Evolutionary conservation across 2,329 filamentous ascomycete genomes (phyloP).

Genomic region (Elsinoe fawcettii): DNA sequence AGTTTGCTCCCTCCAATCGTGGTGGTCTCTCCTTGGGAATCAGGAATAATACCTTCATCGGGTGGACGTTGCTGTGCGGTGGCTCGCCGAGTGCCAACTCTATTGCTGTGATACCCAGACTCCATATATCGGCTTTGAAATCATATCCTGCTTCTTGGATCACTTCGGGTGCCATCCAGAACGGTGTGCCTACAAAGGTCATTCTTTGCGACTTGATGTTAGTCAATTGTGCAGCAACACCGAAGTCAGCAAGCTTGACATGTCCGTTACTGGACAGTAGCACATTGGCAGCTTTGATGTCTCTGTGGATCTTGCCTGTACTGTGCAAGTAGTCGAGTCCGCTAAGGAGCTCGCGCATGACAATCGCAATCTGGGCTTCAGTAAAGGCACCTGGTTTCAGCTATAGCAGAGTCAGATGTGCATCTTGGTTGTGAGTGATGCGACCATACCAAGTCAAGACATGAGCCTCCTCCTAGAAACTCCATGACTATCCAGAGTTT

Average conservation of each 20-base stretch:
- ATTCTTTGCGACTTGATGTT: slow-evolving; percentile 97
- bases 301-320: slow-evolving; percentile 92
- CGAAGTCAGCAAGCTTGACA: slow-evolving; percentile 95
- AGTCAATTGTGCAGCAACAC: slow-evolving; percentile 89
- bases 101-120: slow-evolving; percentile 82
- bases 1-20: slow-evolving; percentile 63
- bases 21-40: slow-evolving; percentile 86
- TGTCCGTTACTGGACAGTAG: slow-evolving; percentile 81
- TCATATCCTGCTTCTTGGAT: slow-evolving; percentile 80
- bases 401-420: slow-evolving; percentile 40
- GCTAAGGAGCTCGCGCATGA: slow-evolving; percentile 82
- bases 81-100: slow-evolving; percentile 84
- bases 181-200: slow-evolving; percentile 94
- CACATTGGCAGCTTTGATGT: slow-evolving; percentile 94
- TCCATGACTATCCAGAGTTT: slow-evolving; percentile 99
- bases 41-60: slow-evolving; percentile 88
- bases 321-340: slow-evolving; percentile 89
- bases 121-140: slow-evolving; percentile 92
- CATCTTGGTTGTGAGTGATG: slow-evolving; percentile 17
- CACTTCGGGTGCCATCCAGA: slow-evolving; percentile 95
- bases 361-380: slow-evolving; percentile 86
- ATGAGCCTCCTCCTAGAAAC: slow-evolving; percentile 89
- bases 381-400: slow-evolving; percentile 83
- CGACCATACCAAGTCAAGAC: slow-evolving; percentile 70
- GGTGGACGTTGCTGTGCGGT: slow-evolving; percentile 76